phyloP scores from a whole-genome alignment of 371 early-diverging fungal species.

The Mortierella sp. region DNA sequence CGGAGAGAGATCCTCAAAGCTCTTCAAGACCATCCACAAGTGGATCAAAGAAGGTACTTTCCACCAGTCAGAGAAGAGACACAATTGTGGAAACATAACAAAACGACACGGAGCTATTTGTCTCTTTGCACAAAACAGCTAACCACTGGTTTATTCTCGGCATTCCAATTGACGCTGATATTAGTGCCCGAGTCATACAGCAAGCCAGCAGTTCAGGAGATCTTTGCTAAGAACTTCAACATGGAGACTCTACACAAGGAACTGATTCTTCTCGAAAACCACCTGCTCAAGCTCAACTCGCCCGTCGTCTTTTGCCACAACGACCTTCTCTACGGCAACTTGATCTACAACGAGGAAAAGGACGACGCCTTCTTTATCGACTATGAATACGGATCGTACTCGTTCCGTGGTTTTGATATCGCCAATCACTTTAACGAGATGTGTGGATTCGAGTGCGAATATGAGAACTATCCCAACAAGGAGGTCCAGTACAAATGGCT shows the following conservation, averaged over 20 bases:
- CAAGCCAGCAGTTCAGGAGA: conserved; percentile 68
- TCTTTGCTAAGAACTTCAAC: conserved; percentile 74
- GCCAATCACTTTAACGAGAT: conserved; percentile 96
- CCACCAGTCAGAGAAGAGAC: not conserved
- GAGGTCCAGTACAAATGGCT: conserved; percentile 84
- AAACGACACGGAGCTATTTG: not conserved
- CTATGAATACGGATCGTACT: conserved; percentile 93
- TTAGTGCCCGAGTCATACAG: conserved; percentile 77
- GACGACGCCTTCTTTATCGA: conserved; percentile 87
- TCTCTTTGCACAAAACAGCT: not conserved
- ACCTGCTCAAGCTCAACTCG: conserved; percentile 66
- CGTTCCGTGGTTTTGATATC: conserved; percentile 92
- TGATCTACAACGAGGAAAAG: conserved; percentile 80
- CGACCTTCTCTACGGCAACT: conserved; percentile 91
- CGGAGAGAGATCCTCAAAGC: conserved; percentile 66
- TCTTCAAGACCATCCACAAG: conserved; percentile 83
- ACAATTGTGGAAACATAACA: not conserved
- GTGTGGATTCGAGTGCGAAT: conserved; percentile 92
- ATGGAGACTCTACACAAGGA: conserved; percentile 65
- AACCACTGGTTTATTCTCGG: not conserved
- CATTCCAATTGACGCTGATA: not conserved
- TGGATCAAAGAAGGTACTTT: conserved; percentile 84
- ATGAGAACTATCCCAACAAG: conserved; percentile 82
- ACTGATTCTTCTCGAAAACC: conserved; percentile 60
- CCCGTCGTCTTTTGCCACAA: conserved; percentile 95